Evolutionary conservation across 306 rosid genomes (phyloP).

Genomic region (Pterocarpus macrocarpus): DNA sequence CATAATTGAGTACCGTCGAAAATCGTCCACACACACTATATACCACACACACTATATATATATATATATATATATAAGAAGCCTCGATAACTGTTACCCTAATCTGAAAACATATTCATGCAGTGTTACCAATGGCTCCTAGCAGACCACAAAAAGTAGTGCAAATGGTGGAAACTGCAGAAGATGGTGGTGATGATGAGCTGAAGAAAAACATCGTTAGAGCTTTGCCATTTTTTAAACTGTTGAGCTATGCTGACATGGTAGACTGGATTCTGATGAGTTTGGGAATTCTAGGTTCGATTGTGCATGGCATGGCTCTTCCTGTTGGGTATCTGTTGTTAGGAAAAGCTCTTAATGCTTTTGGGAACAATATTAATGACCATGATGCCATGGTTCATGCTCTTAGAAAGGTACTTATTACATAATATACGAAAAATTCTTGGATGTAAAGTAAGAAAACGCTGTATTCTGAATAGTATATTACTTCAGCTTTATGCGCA

Average conservation of each 20-base stretch:
- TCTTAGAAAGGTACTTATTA: conserved; percentile 61
- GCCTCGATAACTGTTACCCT: not conserved
- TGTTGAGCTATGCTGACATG: conserved; percentile 75
- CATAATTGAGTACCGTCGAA: not conserved
- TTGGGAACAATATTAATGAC: conserved; percentile 65
- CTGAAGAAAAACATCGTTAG: conserved; percentile 9
- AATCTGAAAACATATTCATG: not conserved
- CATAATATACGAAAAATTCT: not conserved
- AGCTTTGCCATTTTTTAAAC: conserved; percentile 58
- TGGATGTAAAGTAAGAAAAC: too few relatives aligned
- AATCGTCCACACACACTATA: too few relatives aligned
- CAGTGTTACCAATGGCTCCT: conserved; percentile 36
- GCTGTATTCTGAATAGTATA: too few relatives aligned
- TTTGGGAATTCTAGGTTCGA: conserved; percentile 71
- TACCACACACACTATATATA: too few relatives aligned
- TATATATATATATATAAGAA: conserved; percentile 9
- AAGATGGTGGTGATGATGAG: not conserved
- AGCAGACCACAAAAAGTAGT: conserved; percentile 37
- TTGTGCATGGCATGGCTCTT: conserved; percentile 90
- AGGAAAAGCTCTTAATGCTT: conserved; percentile 85
- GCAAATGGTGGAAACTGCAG: conserved; percentile 43
- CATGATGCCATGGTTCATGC: conserved; percentile 73
- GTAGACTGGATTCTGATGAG: conserved; percentile 81
- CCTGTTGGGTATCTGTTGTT: conserved; percentile 82
- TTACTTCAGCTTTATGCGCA: too few relatives aligned